phyloP scores from a whole-genome alignment of 169 alveolate genomes.

The Eimeria sp. region DNA sequence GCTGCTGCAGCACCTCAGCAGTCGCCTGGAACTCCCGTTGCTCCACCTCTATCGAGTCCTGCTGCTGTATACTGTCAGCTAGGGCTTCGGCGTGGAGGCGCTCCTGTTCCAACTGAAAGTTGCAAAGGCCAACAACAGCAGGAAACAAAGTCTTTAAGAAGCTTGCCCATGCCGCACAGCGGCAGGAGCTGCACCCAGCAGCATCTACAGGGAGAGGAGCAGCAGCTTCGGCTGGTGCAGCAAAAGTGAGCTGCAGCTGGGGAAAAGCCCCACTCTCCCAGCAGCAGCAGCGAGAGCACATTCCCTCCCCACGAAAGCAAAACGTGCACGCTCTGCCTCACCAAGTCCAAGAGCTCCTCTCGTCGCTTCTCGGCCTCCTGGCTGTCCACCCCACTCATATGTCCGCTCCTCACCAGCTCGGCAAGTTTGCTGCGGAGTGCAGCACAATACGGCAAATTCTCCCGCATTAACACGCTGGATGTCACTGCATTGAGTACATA shows the following conservation, averaged over 20 bases:
- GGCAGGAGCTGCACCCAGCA: not conserved
- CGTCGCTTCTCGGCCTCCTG: conserved; percentile 51
- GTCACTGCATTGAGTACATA: not conserved
- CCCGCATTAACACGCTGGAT: not conserved
- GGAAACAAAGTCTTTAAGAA: not conserved
- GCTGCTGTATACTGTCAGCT: conserved; percentile 9
- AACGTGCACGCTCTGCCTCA: not conserved
- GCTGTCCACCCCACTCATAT: not conserved
- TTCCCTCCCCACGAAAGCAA: not conserved
- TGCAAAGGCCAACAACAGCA: conserved; percentile 10
- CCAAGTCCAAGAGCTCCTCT: conserved; percentile 22
- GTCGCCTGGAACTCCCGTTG: conserved; percentile 39
- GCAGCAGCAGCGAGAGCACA: not conserved
- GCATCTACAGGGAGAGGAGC: not conserved
- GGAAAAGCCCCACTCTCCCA: not conserved
- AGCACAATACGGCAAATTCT: not conserved
- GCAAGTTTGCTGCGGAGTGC: conserved; percentile 21
- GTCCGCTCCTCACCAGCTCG: conserved; percentile 33
- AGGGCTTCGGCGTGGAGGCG: conserved; percentile 10
- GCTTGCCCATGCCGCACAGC: not conserved
- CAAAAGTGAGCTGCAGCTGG: not conserved
- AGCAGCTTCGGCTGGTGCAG: not conserved
- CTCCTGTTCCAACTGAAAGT: conserved; percentile 34
- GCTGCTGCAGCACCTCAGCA: conserved; percentile 12
- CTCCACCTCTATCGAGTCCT: conserved; percentile 37